Conservation (phyloP, 2,329 filamentous ascomycete genomes). For the Claviceps spartinae region DNA sequence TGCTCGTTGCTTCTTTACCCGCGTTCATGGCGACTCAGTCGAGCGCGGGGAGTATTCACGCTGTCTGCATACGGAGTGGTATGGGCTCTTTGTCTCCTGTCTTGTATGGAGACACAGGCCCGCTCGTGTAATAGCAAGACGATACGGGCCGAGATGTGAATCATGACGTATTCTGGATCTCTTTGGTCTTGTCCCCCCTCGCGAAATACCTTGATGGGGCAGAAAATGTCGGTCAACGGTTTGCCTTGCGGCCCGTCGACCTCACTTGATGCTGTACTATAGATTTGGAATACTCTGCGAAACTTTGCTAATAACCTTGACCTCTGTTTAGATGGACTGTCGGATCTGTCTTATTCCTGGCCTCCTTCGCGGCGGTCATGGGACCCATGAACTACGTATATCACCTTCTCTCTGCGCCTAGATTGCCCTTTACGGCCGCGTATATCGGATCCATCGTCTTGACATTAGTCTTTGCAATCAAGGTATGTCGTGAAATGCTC, state of each 20-base stretch:
- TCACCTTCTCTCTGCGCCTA: slow-evolving; percentile 71
- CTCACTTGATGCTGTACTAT: not conserved
- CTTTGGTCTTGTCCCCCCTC: not conserved
- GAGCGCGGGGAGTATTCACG: no score
- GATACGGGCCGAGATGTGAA: not conserved
- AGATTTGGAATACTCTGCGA: not conserved
- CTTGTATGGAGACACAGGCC: no score
- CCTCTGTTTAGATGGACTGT: slow-evolving; percentile 61
- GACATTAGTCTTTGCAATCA: slow-evolving; percentile 83
- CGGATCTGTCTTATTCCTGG: slow-evolving; percentile 78
- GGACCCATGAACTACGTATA: slow-evolving; percentile 70
- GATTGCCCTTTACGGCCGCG: slow-evolving; percentile 82
- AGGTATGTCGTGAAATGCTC: slow-evolving; percentile 47
- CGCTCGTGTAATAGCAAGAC: not conserved
- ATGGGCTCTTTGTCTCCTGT: not conserved
- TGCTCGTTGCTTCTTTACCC: not conserved
- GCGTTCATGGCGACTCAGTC: not conserved
- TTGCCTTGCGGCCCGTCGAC: not conserved
- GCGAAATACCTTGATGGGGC: not conserved
- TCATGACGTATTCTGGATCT: not conserved
- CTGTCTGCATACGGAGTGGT: not conserved
- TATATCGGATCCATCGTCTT: slow-evolving; percentile 89
- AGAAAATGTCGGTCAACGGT: slow-evolving; percentile 1
- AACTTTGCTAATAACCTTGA: slow-evolving; percentile 12
- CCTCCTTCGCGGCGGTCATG: slow-evolving; percentile 90